Conservation (phyloP, 2,329 filamentous ascomycete genomes). For the Decorospora gaudefroyi region DNA sequence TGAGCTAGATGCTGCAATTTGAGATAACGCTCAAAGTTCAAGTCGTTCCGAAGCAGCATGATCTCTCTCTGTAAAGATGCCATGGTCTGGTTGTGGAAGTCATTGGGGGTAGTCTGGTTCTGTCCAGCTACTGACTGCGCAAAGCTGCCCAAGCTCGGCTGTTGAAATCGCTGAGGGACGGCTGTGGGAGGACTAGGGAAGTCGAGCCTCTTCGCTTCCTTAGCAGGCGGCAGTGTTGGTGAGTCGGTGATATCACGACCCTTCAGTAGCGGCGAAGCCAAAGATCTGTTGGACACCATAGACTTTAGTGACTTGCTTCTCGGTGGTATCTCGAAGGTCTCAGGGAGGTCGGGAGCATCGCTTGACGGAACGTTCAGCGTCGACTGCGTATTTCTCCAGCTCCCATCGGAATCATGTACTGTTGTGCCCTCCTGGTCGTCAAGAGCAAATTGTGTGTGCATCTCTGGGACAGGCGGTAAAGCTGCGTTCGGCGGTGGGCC, state of each 20-base stretch:
- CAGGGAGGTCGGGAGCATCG: slow-evolving; percentile 28
- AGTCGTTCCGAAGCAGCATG: slow-evolving; percentile 75
- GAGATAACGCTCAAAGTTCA: slow-evolving; percentile 81
- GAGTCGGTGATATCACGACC: slow-evolving; percentile 59
- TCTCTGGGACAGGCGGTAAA: slow-evolving; percentile 50
- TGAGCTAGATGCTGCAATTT: slow-evolving; percentile 83
- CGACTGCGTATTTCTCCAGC: slow-evolving; percentile 61
- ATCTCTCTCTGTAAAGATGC: slow-evolving; percentile 69
- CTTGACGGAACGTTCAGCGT: slow-evolving; percentile 50
- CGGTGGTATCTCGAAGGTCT: slow-evolving; percentile 29
- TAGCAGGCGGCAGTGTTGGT: slow-evolving; percentile 63
- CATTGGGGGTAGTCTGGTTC: slow-evolving; percentile 33
- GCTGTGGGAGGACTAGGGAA: slow-evolving; percentile 22
- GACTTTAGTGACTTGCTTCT: slow-evolving; percentile 45
- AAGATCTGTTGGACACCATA: slow-evolving; percentile 52
- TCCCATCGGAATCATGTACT: slow-evolving; percentile 46
- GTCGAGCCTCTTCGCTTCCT: slow-evolving; percentile 32
- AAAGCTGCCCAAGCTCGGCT: slow-evolving; percentile 44
- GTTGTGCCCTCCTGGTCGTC: slow-evolving; percentile 37
- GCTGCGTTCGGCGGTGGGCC: slow-evolving; percentile 54
- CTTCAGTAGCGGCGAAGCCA: slow-evolving; percentile 52
- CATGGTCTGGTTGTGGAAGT: slow-evolving; percentile 45
- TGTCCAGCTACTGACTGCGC: slow-evolving; percentile 33
- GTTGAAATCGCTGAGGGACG: slow-evolving; percentile 31
- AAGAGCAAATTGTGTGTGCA: slow-evolving; percentile 41